Evolutionary conservation across 257 asterid species (phyloP), one percentile per base, ranked within the genome.

Genomic region (Jacaranda mimosifolia): DNA sequence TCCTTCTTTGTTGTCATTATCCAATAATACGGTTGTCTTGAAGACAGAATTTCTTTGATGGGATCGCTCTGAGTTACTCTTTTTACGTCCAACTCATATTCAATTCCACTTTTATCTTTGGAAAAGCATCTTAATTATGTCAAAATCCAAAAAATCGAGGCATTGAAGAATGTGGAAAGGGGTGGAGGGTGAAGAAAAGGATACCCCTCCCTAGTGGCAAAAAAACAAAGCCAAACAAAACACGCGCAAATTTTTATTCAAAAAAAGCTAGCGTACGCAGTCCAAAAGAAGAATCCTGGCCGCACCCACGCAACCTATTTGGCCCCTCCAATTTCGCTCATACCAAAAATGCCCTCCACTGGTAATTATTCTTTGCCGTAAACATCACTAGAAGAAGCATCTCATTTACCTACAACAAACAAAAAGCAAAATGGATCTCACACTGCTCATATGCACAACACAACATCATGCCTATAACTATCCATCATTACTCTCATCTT

Each of bases 211-310:
- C 69, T 85, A 84, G 77, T 79, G 64, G 57, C 60, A 39, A 69
- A 75, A 74, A 35, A 53, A 43, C 43, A 42, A 74, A 26, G 32
- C 1, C 1, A 26, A 26, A 26, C 1, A 2, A 26, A 26, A 26
- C 32, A 26, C 32, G 32, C 32, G 32, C 32, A 26, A 26, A 26
- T 26, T 48, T 48, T 19, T 58, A 32, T 64, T 32, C 55, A 12
- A 42, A 70, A 10, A 88, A 88, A 85, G 87, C 89, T 93, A 93
- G 97, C 98, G 98, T 94, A 88, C 74, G 89, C 90, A 87, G 74
- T 84, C 93, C 95, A 90, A 94, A 93, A 89, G 97, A 77, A 85
- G 96, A 91, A 90, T 87, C 93, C 72, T 78, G 17, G 63, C 83
- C 82, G 64, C 83, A 70, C 69, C 89, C 82, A 91, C 97, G 94